Conservation (phyloP, 2,329 filamentous ascomycete species). For the Claviceps arundinis region DNA sequence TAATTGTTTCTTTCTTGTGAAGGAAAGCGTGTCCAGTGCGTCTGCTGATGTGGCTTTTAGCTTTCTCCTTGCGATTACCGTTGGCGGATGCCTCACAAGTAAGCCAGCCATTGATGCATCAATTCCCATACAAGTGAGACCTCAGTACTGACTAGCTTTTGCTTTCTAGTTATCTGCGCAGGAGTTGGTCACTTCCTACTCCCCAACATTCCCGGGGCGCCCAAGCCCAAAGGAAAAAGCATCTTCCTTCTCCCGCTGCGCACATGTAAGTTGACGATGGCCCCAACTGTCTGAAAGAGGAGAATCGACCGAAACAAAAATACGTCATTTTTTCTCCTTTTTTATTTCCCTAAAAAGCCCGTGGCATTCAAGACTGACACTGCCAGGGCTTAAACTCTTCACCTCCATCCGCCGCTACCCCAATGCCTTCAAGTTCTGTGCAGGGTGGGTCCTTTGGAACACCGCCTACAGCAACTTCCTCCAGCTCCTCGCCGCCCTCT, state of each 20-base stretch:
- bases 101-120: background rate
- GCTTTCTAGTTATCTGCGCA: slow-evolving; percentile 6
- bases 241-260: slow-evolving; percentile 8
- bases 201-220: slow-evolving; percentile 7
- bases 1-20: background rate
- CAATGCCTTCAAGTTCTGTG: slow-evolving; percentile 11
- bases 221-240: slow-evolving; percentile 6
- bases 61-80: slow-evolving; percentile 9
- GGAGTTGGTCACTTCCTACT: slow-evolving; percentile 9
- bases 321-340: too few species aligned
- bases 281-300: background rate
- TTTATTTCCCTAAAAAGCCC: too few species aligned
- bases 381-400: slow-evolving; percentile 8
- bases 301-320: too few species aligned
- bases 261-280: slow-evolving; percentile 6
- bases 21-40: background rate
- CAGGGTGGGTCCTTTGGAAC: slow-evolving; percentile 11
- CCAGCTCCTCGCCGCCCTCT: slow-evolving; percentile 8
- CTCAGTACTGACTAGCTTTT: background rate
- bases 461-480: slow-evolving; percentile 10
- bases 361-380: background rate
- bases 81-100: slow-evolving; percentile 10
- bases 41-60: background rate
- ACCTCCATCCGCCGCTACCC: slow-evolving; percentile 9
- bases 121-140: background rate